phyloP scores from a whole-genome alignment of 208 protist genomes.

The Naegleria fowleri region DNA sequence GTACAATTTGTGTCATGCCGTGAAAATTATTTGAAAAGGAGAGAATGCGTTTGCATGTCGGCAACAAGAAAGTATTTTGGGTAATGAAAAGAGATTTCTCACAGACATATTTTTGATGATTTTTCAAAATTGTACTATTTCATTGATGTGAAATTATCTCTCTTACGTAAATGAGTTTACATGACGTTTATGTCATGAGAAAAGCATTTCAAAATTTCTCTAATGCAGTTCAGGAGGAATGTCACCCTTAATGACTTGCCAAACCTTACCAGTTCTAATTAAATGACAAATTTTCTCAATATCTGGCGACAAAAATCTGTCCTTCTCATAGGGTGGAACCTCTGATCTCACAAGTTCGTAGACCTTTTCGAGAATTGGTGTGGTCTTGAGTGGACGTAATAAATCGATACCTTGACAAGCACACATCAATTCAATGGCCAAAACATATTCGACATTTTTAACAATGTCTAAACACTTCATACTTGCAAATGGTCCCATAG shows the following conservation, averaged over 20 bases:
- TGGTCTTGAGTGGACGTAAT: conserved; percentile 52
- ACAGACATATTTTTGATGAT: too few species aligned
- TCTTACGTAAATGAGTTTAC: too few species aligned
- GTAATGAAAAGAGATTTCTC: too few species aligned
- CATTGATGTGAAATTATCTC: too few species aligned
- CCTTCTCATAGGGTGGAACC: conserved; percentile 53
- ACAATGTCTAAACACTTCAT: conserved; percentile 58
- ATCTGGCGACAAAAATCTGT: conserved; percentile 58
- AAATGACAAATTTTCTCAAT: conserved; percentile 53
- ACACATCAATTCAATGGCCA: conserved; percentile 68
- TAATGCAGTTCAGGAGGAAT: neutral
- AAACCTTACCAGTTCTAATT: conserved; percentile 43
- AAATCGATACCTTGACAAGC: conserved; percentile 71
- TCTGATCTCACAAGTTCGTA: conserved; percentile 53
- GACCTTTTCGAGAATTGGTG: conserved; percentile 55
- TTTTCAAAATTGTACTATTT: too few species aligned
- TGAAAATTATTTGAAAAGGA: too few species aligned
- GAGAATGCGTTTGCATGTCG: too few species aligned
- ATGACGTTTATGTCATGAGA: too few species aligned
- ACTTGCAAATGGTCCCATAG: conserved; percentile 60
- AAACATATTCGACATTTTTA: conserved; percentile 65
- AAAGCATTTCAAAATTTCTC: too few species aligned
- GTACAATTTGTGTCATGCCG: too few species aligned
- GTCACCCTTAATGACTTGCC: conserved; percentile 11
- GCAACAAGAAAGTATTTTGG: too few species aligned